Evolutionary conservation across 2,329 filamentous ascomycete genomes (phyloP).

Genomic region (Phyllosticta ampelicida): DNA sequence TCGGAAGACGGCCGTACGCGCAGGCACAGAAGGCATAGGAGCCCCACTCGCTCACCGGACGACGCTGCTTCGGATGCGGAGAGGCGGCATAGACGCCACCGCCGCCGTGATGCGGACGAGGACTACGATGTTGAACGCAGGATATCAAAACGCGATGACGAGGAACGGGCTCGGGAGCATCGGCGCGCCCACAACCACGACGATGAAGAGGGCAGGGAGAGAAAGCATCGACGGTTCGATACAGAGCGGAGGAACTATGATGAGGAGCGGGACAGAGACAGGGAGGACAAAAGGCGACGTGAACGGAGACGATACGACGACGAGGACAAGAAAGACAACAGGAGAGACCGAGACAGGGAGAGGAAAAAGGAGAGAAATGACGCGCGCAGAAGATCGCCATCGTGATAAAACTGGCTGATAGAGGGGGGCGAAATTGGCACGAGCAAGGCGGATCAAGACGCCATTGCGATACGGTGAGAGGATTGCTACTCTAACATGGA

Average conservation of each 20-base stretch:
- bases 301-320: neutral
- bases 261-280: neutral
- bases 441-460: too few species aligned
- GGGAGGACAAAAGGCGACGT: neutral
- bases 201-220: neutral
- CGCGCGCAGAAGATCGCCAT: neutral
- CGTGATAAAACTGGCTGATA: neutral
- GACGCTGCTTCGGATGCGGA: neutral
- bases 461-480: too few species aligned
- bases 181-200: neutral
- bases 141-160: neutral
- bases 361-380: neutral
- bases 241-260: neutral
- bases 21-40: neutral
- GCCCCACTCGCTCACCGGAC: conserved; percentile 2
- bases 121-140: neutral
- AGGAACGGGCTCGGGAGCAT: neutral
- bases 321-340: neutral
- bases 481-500: too few species aligned
- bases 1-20: neutral
- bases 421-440: too few species aligned
- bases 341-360: neutral
- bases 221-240: neutral
- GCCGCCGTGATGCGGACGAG: neutral
- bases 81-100: conserved; percentile 1